A percentile compares a stretch with the other conserved stretches of the same genome.
These are phyloP conservation scores for Glebionis coronaria DNA, from an alignment of 129 eudicot species.

Conservation along the genomic window DNA sequence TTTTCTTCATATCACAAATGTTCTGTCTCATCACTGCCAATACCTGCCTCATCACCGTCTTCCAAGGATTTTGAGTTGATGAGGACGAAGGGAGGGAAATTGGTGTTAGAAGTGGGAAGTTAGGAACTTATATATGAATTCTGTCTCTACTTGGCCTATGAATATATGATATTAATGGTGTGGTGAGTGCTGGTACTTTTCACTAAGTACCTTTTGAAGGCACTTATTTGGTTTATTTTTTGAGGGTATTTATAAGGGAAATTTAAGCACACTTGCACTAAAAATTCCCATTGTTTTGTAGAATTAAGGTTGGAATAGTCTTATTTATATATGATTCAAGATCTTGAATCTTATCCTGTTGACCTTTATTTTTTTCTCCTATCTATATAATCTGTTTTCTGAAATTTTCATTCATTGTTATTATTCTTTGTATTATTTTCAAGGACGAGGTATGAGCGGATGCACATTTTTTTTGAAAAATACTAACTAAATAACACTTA, in stretches of 20 bases:
- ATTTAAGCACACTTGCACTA: constrained; percentile 18
- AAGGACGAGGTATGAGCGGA: no score
- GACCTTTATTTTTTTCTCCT: neutral
- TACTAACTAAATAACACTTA: no score
- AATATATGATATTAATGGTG: constrained; percentile 33
- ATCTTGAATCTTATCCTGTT: constrained; percentile 17
- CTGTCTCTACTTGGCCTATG: constrained; percentile 28
- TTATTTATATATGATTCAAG: constrained; percentile 1
- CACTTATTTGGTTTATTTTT: constrained; percentile 21
- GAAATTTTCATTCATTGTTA: neutral
- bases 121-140: constrained; percentile 1
- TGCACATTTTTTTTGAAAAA: no score
- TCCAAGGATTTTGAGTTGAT: constrained; percentile 24
- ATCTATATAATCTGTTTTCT: constrained; percentile 17
- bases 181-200: constrained; percentile 49
- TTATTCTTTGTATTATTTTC: neutral
- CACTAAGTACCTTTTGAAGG: constrained; percentile 39
- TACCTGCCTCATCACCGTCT: constrained; percentile 31
- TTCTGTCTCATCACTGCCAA: constrained; percentile 41
- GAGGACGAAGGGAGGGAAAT: constrained; percentile 27
- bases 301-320: constrained; percentile 21
- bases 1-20: constrained; percentile 41
- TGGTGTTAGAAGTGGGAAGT: constrained; percentile 16
- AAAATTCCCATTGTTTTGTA: neutral
- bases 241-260: constrained; percentile 34